Conservation (phyloP, 805 yeast species). For the Yamadazyma nakazawae region DNA sequence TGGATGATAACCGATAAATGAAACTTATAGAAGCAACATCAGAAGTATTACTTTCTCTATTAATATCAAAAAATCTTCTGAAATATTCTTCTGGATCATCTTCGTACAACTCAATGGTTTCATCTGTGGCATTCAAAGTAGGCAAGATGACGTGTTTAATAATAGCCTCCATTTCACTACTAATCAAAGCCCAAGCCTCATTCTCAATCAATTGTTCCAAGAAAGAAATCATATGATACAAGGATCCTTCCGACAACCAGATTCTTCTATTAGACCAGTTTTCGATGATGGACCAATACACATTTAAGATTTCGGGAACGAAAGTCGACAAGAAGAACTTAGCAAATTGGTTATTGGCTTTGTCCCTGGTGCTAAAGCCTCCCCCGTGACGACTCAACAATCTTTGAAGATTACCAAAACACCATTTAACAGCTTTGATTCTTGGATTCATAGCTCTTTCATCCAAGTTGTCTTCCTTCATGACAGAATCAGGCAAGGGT, state of each 20-base stretch:
- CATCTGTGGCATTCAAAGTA: slow-evolving; percentile 35
- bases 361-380: slow-evolving; percentile 32
- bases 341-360: slow-evolving; percentile 28
- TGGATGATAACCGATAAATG: slow-evolving; percentile 34
- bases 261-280: slow-evolving; percentile 35
- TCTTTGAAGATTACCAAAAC: slow-evolving; percentile 41
- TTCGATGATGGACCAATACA: slow-evolving; percentile 44
- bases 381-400: slow-evolving; percentile 44
- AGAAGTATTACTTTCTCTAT: slow-evolving; percentile 45
- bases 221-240: slow-evolving; percentile 42
- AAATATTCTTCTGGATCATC: slow-evolving; percentile 46
- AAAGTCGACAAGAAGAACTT: slow-evolving; percentile 30
- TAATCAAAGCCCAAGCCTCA: slow-evolving; percentile 34
- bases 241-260: slow-evolving; percentile 40
- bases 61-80: slow-evolving; percentile 44
- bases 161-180: slow-evolving; percentile 40
- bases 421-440: slow-evolving; percentile 43
- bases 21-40: slow-evolving; percentile 51
- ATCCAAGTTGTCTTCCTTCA: slow-evolving; percentile 30
- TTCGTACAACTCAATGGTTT: slow-evolving; percentile 41
- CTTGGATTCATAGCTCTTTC: slow-evolving; percentile 38
- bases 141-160: slow-evolving; percentile 40
- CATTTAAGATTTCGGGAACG: slow-evolving; percentile 40
- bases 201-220: slow-evolving; percentile 41
- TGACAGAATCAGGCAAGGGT: slow-evolving; percentile 34